Conservation (phyloP, 257 asterid species). For the Fraxinus quadrangulata region DNA sequence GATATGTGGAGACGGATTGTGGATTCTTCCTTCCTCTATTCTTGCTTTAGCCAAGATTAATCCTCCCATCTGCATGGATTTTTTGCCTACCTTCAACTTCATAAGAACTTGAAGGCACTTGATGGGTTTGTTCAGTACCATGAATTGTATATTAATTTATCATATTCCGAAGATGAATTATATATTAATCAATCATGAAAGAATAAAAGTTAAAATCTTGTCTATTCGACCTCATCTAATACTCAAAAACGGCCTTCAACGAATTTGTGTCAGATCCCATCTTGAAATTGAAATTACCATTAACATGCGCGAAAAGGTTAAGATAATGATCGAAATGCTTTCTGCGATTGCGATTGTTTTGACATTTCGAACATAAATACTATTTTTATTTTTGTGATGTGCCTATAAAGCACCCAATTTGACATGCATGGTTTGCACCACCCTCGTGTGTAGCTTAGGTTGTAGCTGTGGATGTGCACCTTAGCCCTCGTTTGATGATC, state of each 20-base stretch:
- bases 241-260: not conserved
- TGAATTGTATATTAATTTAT: not conserved
- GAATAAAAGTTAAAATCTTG: not conserved
- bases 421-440: too few species aligned
- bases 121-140: not conserved
- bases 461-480: too few species aligned
- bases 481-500: too few species aligned
- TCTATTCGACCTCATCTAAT: not conserved
- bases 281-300: not conserved
- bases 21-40: conserved; percentile 51
- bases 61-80: conserved; percentile 52
- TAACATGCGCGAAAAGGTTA: not conserved
- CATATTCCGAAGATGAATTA: too few species aligned
- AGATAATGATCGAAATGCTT: not conserved
- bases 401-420: too few species aligned
- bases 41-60: conserved; percentile 48
- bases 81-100: conserved; percentile 29
- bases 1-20: conserved; percentile 55
- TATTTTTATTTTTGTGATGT: too few species aligned
- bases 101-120: not conserved
- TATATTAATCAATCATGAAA: not conserved
- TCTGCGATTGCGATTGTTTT: not conserved
- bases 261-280: not conserved
- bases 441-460: too few species aligned
- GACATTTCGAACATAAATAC: too few species aligned